A percentile compares a stretch with the other conserved stretches of the same genome.
These are phyloP conservation scores for Chrysophaeum taylorii DNA, from an alignment of 352 stramenopile genomes.

Conservation along the genomic window DNA sequence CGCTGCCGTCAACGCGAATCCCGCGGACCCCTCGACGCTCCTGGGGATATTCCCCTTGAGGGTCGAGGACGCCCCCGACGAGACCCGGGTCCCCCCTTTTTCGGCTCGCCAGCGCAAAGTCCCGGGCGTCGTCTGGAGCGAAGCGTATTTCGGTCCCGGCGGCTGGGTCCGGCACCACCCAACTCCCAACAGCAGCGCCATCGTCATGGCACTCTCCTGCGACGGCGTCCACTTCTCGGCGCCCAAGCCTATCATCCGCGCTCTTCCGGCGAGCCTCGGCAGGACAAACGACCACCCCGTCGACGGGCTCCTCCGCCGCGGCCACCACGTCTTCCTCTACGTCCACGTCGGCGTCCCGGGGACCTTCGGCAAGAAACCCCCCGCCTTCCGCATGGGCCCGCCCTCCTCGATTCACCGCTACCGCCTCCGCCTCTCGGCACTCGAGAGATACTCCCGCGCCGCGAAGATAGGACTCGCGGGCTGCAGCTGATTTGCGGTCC, in stretches of 20 bases:
- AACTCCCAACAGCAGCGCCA: not conserved
- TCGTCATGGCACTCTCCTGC: not conserved
- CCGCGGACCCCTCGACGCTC: not conserved
- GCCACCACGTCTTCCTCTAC: not conserved
- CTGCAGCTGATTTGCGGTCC: too few species aligned
- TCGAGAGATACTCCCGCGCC: too few species aligned
- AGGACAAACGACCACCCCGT: constrained; percentile 2
- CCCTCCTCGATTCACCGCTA: too few species aligned
- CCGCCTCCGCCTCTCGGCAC: too few species aligned
- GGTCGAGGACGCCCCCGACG: not conserved
- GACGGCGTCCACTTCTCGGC: constrained; percentile 8
- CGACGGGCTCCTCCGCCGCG: not conserved
- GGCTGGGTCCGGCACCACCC: too few species aligned
- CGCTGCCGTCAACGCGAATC: constrained; percentile 1
- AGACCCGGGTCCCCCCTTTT: too few species aligned
- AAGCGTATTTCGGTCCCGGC: too few species aligned
- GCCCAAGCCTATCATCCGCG: not conserved
- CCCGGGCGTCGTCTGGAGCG: too few species aligned
- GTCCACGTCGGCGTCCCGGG: constrained; percentile 5
- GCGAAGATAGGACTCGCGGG: too few species aligned
- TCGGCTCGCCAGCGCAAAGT: too few species aligned
- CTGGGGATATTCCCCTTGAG: constrained; percentile 2
- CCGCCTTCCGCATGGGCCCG: too few species aligned
- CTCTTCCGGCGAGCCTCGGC: not conserved
- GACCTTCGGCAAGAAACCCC: not conserved